Percentiles rank a stretch among this genome's conserved stretches.
phyloP scores from a whole-genome alignment of 768 basidiomycete genomes.

The Boletus coccyginus region DNA sequence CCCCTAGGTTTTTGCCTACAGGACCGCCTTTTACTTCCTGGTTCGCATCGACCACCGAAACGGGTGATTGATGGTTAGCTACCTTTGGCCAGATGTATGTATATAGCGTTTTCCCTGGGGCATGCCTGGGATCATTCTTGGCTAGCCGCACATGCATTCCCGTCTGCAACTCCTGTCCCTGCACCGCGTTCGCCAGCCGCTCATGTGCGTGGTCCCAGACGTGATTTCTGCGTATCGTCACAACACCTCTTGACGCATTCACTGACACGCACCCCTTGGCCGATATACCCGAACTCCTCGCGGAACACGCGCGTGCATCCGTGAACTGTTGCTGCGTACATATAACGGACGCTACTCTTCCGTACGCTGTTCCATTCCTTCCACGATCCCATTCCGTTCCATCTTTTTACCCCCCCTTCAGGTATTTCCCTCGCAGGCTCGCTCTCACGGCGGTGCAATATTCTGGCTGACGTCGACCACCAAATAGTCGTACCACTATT shows the following conservation, averaged over 20 bases:
- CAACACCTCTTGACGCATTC: slow-evolving; percentile 4
- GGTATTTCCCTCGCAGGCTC: background rate
- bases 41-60: background rate
- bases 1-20: background rate
- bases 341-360: slow-evolving; percentile 19
- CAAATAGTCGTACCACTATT: background rate
- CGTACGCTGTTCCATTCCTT: slow-evolving; percentile 9
- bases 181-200: slow-evolving; percentile 16
- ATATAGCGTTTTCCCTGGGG: slow-evolving; percentile 11
- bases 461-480: slow-evolving; percentile 1
- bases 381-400: slow-evolving; percentile 6
- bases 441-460: slow-evolving; percentile 1
- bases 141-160: slow-evolving; percentile 14
- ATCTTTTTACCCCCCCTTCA: background rate
- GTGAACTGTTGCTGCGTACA: slow-evolving; percentile 12
- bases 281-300: slow-evolving; percentile 12
- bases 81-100: slow-evolving; percentile 4
- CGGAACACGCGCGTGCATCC: slow-evolving; percentile 12
- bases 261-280: slow-evolving; percentile 8
- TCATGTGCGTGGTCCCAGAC: slow-evolving; percentile 3
- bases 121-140: slow-evolving; percentile 11
- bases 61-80: background rate
- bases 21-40: background rate
- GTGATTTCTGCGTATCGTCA: slow-evolving; percentile 2
- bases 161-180: slow-evolving; percentile 15